Conservation (phyloP, 2,329 filamentous ascomycete genomes). For the Phaeosphaeria sp. region DNA sequence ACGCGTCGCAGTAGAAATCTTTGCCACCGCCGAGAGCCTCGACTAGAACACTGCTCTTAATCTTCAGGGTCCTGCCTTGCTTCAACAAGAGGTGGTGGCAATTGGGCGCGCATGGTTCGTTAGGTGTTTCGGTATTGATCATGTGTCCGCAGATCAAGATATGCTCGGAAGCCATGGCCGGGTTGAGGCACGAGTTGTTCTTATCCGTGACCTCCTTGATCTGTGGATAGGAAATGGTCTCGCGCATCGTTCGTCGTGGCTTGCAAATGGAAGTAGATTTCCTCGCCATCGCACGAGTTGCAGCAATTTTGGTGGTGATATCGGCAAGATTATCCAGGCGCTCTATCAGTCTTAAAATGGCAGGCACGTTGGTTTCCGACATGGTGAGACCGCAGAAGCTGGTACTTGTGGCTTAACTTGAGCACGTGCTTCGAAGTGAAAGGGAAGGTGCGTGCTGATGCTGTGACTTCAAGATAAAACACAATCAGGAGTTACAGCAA, state of each 20-base stretch:
- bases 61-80: not conserved
- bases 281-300: not conserved
- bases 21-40: not conserved
- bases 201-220: not conserved
- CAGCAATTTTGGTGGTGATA: not conserved
- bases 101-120: constrained; percentile 18
- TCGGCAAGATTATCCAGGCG: not conserved
- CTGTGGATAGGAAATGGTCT: constrained; percentile 11
- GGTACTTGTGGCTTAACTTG: not conserved
- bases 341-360: not conserved
- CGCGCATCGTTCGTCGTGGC: constrained; percentile 3
- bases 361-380: not conserved
- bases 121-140: constrained; percentile 1
- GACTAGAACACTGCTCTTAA: not conserved
- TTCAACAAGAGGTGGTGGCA: constrained; percentile 5
- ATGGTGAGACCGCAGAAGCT: not conserved
- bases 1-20: constrained; percentile 18
- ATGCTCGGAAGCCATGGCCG: constrained; percentile 11
- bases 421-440: not conserved
- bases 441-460: not conserved
- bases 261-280: not conserved
- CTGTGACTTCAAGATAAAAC: not conserved
- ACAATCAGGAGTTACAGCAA: too few relatives aligned
- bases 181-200: constrained; percentile 2
- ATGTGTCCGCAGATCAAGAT: constrained; percentile 13